Evolutionary conservation across 2,329 filamentous ascomycete genomes (phyloP).

Genomic region (Xylaria sp.): DNA sequence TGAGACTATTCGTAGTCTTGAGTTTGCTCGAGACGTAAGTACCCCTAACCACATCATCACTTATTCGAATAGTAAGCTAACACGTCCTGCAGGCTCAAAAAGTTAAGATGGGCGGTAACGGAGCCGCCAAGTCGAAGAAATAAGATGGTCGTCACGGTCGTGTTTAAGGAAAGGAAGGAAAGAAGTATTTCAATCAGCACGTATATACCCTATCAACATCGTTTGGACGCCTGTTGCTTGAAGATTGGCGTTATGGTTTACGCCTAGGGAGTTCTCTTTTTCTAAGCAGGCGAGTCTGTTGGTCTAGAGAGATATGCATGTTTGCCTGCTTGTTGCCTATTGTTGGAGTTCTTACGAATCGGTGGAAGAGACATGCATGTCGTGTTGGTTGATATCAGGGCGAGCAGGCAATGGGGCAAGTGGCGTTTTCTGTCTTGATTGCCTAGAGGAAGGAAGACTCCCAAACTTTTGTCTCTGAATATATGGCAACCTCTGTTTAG

Average conservation of each 20-base stretch:
- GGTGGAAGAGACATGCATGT: not conserved
- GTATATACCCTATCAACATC: conserved; percentile 24
- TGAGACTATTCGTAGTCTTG: conserved; percentile 92
- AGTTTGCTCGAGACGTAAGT: conserved; percentile 90
- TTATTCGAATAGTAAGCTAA: not conserved
- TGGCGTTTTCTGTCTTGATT: not conserved
- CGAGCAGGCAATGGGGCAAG: not conserved
- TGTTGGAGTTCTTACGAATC: not conserved
- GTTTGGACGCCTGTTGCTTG: conserved; percentile 1
- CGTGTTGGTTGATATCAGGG: not conserved
- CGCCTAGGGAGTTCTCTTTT: conserved; percentile 9
- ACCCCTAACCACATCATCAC: too few relatives aligned
- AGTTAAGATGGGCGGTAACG: conserved; percentile 41
- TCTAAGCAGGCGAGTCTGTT: conserved; percentile 19
- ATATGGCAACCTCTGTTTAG: not conserved
- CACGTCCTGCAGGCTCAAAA: conserved; percentile 36
- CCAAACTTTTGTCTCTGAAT: not conserved
- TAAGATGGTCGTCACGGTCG: conserved; percentile 5
- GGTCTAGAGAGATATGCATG: not conserved
- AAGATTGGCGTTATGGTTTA: too few relatives aligned
- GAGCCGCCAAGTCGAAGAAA: conserved; percentile 30
- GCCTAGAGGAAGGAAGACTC: not conserved
- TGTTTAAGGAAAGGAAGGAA: not conserved
- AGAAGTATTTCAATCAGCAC: conserved; percentile 5
- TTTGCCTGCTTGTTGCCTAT: not conserved